phyloP scores from a whole-genome alignment of 2,329 filamentous ascomycete species.

The Hymenoscyphus occultus region DNA sequence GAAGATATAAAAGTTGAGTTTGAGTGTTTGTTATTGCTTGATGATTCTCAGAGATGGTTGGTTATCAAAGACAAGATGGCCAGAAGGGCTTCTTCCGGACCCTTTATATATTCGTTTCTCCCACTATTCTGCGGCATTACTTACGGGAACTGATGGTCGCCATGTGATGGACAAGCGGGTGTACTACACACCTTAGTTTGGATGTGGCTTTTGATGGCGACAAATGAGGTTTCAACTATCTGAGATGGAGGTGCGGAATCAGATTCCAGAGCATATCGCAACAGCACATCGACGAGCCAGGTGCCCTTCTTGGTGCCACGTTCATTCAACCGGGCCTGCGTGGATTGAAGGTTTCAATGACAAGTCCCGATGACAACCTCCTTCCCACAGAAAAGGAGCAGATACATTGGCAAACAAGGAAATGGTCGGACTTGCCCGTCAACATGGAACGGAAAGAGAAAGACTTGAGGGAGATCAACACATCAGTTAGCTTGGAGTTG shows the following conservation, averaged over 20 bases:
- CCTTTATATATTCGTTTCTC: background rate
- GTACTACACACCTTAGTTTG: background rate
- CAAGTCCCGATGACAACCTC: background rate
- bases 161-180: conserved; percentile 2
- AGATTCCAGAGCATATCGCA: background rate
- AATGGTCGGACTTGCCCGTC: background rate
- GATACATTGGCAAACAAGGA: background rate
- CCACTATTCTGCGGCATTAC: background rate
- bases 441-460: background rate
- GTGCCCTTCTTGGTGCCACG: background rate
- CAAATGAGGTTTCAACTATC: background rate
- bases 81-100: background rate
- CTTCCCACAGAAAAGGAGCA: background rate
- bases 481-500: background rate
- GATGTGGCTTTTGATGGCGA: background rate
- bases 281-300: background rate
- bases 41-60: background rate
- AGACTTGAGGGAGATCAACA: background rate
- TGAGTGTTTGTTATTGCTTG: conserved; percentile 4
- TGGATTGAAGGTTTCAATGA: background rate
- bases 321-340: background rate
- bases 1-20: background rate
- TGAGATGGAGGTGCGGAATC: background rate
- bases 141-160: background rate
- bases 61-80: background rate